Base-by-base conservation (phyloP, 129 eudicot species). In the Lonicera japonica region DNA sequence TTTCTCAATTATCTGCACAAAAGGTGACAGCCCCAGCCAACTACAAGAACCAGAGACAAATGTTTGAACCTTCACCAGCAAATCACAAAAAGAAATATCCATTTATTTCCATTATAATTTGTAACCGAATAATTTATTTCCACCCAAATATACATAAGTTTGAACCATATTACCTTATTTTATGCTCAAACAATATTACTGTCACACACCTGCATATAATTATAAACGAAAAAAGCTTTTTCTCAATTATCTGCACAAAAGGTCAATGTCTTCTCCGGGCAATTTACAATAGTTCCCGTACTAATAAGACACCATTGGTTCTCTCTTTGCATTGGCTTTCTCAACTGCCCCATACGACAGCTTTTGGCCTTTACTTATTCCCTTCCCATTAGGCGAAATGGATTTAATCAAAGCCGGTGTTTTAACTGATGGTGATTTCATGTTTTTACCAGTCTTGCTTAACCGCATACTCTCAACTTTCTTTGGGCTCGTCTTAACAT, bases 341-440 rank as follows among this genome's bases (percentile, higher is more conserved):
- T 54, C 79, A 18, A 84, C 57, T 15, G 81, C 75, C 38, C 77
- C 87, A 19, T 67, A 85, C 10, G 96, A 85, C 46, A 85, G 63
- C 57, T 81, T 83, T 38, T 89, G 82, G 46, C 75, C 76, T 60
- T 83, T 47, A n/a, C 67, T 29, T 25, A 87, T 18, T 70, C 65
- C 65, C 67, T 88, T 94, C 40, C 72, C 81, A 22, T 70, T 77
- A 18, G 88, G 83, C 9, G 86, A 80, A 23, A 54, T 65, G 17
- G 72, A 59, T 67, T 87, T 87, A 18, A 39, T 60, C 5, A 86
- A 75, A 64, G 23, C 67, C 58, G 83, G 65, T 63, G 85, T 67
- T 72, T 72, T 84, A 34, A 60, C 29, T 13, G 81, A 58, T 2
- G 79, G 80, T 36, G 85, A 65, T 58, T 72, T 77, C 12, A 13